A percentile compares a stretch with the other conserved stretches of the same genome.
These are phyloP conservation scores for Balakata baccata DNA, from an alignment of 345 rosid genomes.

Conservation along the genomic window DNA sequence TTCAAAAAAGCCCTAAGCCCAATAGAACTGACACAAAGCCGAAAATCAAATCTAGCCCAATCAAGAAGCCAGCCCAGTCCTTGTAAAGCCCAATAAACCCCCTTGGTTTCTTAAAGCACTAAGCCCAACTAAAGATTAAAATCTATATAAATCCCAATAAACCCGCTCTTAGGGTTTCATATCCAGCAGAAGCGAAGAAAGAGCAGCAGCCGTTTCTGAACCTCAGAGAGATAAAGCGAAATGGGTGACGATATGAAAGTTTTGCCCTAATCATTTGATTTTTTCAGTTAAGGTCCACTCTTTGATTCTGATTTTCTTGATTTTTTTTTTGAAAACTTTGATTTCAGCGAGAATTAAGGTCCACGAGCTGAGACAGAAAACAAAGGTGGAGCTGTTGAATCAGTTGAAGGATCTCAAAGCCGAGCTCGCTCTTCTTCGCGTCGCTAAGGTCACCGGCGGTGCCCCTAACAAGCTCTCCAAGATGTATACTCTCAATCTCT, in stretches of 20 bases:
- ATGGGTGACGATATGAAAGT: conserved; percentile 3
- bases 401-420: conserved; percentile 67
- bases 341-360: conserved; percentile 64
- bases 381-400: conserved; percentile 46
- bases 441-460: conserved; percentile 71
- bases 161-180: conserved; percentile 22
- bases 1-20: too few relatives aligned
- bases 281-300: neutral
- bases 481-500: conserved; percentile 29
- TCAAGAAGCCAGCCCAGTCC: neutral
- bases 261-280: neutral
- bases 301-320: neutral
- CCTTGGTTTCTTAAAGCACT: too few relatives aligned
- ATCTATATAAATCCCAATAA: too few relatives aligned
- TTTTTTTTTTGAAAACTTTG: neutral
- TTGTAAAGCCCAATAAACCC: neutral
- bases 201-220: conserved; percentile 7
- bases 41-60: too few relatives aligned
- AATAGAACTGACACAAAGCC: too few relatives aligned
- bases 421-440: conserved; percentile 67
- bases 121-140: too few relatives aligned
- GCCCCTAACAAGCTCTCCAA: conserved; percentile 72
- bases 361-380: conserved; percentile 58
- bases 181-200: neutral
- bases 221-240: neutral